Evolutionary conservation across 495 filamentous ascomycete species (phyloP).

Genomic region (Aspergillus mulundensis): DNA sequence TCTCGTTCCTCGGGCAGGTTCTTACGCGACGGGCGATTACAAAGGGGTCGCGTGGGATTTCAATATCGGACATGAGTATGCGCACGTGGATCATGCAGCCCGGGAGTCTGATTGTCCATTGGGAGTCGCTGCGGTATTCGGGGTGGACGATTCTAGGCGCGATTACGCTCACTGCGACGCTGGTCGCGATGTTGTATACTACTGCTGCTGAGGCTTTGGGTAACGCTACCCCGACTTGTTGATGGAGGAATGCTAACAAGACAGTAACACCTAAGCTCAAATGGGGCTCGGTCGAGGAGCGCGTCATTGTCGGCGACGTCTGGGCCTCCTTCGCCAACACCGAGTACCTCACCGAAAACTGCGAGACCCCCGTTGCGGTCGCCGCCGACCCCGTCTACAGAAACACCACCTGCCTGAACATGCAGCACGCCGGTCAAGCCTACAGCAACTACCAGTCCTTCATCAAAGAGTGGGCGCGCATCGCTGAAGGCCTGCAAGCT

Average conservation of each 20-base stretch:
- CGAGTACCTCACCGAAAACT: constrained; percentile 46
- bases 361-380: constrained; percentile 54
- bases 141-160: constrained; percentile 55
- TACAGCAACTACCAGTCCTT: constrained; percentile 51
- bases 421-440: constrained; percentile 60
- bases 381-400: constrained; percentile 29
- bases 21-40: constrained; percentile 60
- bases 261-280: constrained; percentile 61
- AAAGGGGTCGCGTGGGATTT: constrained; percentile 54
- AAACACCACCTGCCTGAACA: constrained; percentile 55
- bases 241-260: not conserved
- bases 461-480: constrained; percentile 47
- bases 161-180: constrained; percentile 53
- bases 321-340: constrained; percentile 55
- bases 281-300: constrained; percentile 41
- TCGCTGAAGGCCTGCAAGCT: constrained; percentile 26
- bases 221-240: constrained; percentile 14
- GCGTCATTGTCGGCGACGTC: constrained; percentile 51
- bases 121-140: constrained; percentile 56
- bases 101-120: constrained; percentile 64
- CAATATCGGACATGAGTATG: constrained; percentile 68
- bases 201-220: constrained; percentile 66
- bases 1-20: constrained; percentile 68
- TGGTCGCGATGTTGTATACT: constrained; percentile 66
- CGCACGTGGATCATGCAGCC: constrained; percentile 59